These are phyloP conservation scores for Thalassiosira hispida DNA, from an alignment of 352 stramenopile species.

Conservation along the genomic window DNA sequence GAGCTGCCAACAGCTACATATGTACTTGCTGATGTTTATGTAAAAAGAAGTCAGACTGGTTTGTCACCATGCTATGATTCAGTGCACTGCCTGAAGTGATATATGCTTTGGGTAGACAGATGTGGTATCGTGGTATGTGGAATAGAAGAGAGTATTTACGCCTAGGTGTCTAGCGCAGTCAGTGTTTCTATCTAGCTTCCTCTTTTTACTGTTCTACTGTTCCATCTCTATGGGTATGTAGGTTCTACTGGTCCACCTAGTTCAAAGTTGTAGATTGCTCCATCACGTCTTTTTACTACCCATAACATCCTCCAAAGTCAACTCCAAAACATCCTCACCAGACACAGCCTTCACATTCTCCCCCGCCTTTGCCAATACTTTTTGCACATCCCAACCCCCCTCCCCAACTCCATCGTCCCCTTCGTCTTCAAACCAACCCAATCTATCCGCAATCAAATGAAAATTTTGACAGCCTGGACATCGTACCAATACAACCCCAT, in stretches of 20 bases:
- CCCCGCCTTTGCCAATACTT: conserved; percentile 54
- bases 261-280: not conserved
- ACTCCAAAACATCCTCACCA: conserved; percentile 79
- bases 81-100: not conserved
- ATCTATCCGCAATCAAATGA: conserved; percentile 96
- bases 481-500: conserved; percentile 96
- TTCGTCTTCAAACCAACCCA: conserved; percentile 77
- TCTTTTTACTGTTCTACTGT: no score
- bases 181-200: no score
- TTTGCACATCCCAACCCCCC: conserved; percentile 75
- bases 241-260: no score
- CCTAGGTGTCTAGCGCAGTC: no score
- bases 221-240: no score
- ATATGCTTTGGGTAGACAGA: not conserved
- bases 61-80: conserved; percentile 5
- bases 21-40: conserved; percentile 72
- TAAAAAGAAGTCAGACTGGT: conserved; percentile 24
- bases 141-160: no score
- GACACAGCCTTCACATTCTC: conserved; percentile 70
- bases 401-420: conserved; percentile 56
- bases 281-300: conserved; percentile 27
- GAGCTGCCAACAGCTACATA: conserved; percentile 68
- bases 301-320: conserved; percentile 77
- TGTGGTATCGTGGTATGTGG: no score
- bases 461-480: conserved; percentile 97